Base-by-base conservation (phyloP, 305 asterid species). In the Petunia hybrid region DNA sequence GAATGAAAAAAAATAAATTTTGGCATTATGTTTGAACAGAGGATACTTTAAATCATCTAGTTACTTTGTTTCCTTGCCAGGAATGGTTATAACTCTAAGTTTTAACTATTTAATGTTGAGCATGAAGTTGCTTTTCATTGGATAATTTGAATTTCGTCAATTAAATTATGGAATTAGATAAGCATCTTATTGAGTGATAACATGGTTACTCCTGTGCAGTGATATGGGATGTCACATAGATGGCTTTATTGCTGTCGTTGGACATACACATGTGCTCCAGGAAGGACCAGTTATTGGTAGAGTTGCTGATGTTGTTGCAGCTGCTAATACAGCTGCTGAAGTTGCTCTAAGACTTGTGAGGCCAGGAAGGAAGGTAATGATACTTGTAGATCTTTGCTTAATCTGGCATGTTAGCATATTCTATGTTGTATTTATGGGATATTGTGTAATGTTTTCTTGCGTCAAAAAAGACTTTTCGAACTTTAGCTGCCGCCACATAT, bases 171-270 rank as follows among this genome's bases (percentile, higher is more conserved):
- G 78, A 74, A 51, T 51, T 31, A 65, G 81, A 76, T 45, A 5
- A 73, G 8, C 59, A 63, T 10, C 35, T 57, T 80, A 38, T 57
- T 8, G 61, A 13, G 38, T 63, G 42, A 61, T 22, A 60, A 2
- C 60, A 10, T 74, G 62, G 43, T 51, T 64, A 1, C 40, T 82
- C 60, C 51, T 73, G 55, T 86, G 85, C 91, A 92, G 95, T 80
- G 97, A 92, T 81, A 88, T 92, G 94, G 97, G 97, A 43, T 91
- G 97, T 82, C 95, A 92, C 76, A 88, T 89, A 38, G 94, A 91
- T 87, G 94, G 94, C 6, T 90, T 91, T 78, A 91, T 91, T 78
- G 91, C 92, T 51, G 91, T 90, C 39, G 92, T 91, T 82, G 97
- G 91, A 6, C 86, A 85, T 66, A 85, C 89, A 59, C 88, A 84